These are phyloP conservation scores for Leccinum rimulosum DNA, from an alignment of 768 basidiomycete species.

Conservation along the genomic window DNA sequence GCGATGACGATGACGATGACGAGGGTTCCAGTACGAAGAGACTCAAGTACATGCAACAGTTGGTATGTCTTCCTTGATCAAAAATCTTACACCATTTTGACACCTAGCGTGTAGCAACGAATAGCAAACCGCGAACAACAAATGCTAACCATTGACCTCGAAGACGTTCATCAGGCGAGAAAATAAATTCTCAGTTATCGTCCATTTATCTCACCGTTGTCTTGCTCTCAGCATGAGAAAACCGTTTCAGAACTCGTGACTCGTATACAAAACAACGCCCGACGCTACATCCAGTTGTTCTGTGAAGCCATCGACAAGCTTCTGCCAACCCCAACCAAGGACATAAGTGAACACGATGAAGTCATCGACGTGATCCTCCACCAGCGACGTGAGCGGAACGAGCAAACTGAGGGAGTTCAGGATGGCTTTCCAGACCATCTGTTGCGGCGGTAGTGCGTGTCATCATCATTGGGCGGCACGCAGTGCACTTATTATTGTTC, in stretches of 20 bases:
- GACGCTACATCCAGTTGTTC: conserved; percentile 89
- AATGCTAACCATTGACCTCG: conserved; percentile 83
- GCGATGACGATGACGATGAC: conserved; percentile 42
- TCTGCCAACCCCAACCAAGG: conserved; percentile 85
- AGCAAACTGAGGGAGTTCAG: conserved; percentile 68
- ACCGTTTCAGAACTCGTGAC: conserved; percentile 70
- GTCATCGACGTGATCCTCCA: conserved; percentile 96
- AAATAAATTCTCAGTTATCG: conserved; percentile 2
- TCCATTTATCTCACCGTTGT: conserved; percentile 10
- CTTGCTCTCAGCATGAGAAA: conserved; percentile 55
- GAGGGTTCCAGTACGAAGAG: conserved; percentile 37
- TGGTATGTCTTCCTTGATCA: conserved; percentile 51
- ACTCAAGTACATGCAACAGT: conserved; percentile 78
- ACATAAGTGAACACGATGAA: conserved; percentile 88
- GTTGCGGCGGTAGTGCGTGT: conserved; percentile 89
- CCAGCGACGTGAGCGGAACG: conserved; percentile 87
- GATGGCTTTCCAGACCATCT: conserved; percentile 88
- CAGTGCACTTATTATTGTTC: conserved; percentile 14
- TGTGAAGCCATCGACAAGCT: conserved; percentile 87
- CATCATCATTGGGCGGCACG: neutral
- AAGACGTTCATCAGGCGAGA: conserved; percentile 76
- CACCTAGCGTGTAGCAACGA: conserved; percentile 52
- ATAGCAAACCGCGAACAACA: conserved; percentile 93
- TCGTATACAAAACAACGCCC: conserved; percentile 79
- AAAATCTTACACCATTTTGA: conserved; percentile 21